Evolutionary conservation across 2,329 filamentous ascomycete genomes (phyloP).

Genomic region (Colletotrichum chrysophilum): DNA sequence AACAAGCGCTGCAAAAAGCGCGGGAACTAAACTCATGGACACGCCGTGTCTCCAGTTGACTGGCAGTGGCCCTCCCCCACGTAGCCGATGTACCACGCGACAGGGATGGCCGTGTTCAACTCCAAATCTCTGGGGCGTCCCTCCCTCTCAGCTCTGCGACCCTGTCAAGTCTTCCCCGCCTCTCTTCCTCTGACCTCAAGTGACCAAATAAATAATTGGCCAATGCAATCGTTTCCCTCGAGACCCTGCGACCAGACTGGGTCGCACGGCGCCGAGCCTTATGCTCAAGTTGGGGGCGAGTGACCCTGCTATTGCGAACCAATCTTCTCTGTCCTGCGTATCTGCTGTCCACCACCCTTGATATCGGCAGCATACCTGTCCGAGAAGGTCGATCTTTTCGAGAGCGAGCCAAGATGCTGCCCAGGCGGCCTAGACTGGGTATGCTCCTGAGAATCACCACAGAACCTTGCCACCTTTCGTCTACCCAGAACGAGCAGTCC

Average conservation of each 20-base stretch:
- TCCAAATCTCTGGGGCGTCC: not conserved
- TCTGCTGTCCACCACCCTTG: conserved; percentile 4
- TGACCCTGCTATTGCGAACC: not conserved
- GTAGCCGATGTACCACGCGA: not conserved
- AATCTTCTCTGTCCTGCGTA: conserved; percentile 11
- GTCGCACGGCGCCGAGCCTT: not conserved
- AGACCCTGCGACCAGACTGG: not conserved
- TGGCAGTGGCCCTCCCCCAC: not conserved
- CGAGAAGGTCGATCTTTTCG: conserved; percentile 18
- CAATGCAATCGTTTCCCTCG: not conserved
- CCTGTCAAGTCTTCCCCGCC: not conserved
- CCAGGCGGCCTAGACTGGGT: conserved; percentile 10
- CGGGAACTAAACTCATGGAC: not conserved
- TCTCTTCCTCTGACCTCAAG: not conserved
- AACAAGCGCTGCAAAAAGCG: not conserved
- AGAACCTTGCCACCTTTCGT: conserved; percentile 12
- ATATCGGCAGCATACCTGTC: conserved; percentile 19
- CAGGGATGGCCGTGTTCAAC: not conserved
- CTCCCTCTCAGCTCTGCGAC: not conserved
- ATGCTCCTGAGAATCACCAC: not conserved
- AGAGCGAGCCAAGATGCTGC: conserved; percentile 8
- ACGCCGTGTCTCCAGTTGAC: not conserved
- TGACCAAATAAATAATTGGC: not conserved
- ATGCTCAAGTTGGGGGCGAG: not conserved
- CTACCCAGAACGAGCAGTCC: not conserved